Evolutionary conservation across 1,284 basidiomycete species (phyloP).

Genomic region (Heliocybe sulcata): DNA sequence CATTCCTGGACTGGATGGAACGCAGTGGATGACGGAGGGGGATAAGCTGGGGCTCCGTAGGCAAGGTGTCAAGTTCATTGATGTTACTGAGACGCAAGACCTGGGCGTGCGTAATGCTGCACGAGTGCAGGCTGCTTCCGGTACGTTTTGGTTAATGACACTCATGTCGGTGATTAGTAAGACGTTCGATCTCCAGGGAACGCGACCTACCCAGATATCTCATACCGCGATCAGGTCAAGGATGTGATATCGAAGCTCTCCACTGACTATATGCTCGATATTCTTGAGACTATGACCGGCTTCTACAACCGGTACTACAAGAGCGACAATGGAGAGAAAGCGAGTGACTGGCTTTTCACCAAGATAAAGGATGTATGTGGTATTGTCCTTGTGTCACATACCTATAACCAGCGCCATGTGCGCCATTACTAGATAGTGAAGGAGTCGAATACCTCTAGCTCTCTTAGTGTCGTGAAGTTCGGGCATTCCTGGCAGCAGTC

Average conservation of each 20-base stretch:
- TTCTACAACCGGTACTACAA: constrained; percentile 52
- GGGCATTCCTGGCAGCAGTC: not conserved
- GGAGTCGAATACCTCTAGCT: not conserved
- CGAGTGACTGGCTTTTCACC: constrained; percentile 11
- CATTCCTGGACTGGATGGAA: constrained; percentile 13
- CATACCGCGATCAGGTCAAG: constrained; percentile 17
- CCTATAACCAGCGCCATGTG: not conserved
- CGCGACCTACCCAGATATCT: constrained; percentile 6
- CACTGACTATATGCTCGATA: constrained; percentile 15
- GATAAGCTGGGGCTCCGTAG: constrained; percentile 33
- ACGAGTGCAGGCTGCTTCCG: not conserved
- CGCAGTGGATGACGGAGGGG: constrained; percentile 32
- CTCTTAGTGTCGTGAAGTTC: not conserved
- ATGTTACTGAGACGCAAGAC: constrained; percentile 22
- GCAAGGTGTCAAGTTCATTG: constrained; percentile 28
- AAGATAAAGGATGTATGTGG: constrained; percentile 5
- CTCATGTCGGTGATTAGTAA: not conserved
- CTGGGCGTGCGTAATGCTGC: not conserved
- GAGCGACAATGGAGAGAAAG: constrained; percentile 31
- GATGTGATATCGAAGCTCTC: constrained; percentile 17
- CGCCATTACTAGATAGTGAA: not conserved
- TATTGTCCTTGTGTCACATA: not conserved
- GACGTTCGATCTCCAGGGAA: not conserved
- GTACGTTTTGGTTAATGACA: not conserved
- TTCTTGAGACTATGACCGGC: constrained; percentile 21